Evolutionary conservation across 345 rosid genomes (phyloP).

Genomic region (Gossypium ekmanianum): DNA sequence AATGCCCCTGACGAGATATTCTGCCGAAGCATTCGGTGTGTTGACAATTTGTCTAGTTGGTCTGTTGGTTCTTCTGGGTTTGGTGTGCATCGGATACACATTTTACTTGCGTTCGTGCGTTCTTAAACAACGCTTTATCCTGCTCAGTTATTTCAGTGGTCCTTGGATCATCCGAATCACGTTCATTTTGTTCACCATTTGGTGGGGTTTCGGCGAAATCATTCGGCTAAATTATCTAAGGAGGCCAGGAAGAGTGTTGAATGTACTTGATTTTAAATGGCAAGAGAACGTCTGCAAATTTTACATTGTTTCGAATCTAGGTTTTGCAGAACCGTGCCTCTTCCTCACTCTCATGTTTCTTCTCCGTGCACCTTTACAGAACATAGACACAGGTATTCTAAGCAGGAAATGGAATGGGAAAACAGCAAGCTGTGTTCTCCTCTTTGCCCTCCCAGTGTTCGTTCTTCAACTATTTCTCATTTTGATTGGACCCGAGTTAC

Average conservation of each 20-base stretch:
- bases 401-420: slow-evolving; percentile 72
- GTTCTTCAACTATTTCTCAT: slow-evolving; percentile 74
- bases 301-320: slow-evolving; percentile 86
- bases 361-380: slow-evolving; percentile 82
- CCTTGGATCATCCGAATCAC: slow-evolving; percentile 87
- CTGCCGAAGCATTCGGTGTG: slow-evolving; percentile 98
- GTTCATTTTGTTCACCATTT: slow-evolving; percentile 58
- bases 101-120: slow-evolving; percentile 71
- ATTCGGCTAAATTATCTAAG: slow-evolving; percentile 69
- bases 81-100: slow-evolving; percentile 78
- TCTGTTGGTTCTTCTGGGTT: slow-evolving; percentile 63
- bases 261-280: slow-evolving; percentile 64
- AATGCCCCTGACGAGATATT: slow-evolving; percentile 95
- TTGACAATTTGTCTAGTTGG: slow-evolving; percentile 85
- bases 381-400: slow-evolving; percentile 61
- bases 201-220: slow-evolving; percentile 95
- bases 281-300: slow-evolving; percentile 85
- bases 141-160: slow-evolving; percentile 72
- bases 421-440: slow-evolving; percentile 57
- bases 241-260: slow-evolving; percentile 49
- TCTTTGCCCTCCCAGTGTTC: slow-evolving; percentile 74
- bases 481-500: slow-evolving; percentile 61
- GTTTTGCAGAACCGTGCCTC: slow-evolving; percentile 97
- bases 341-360: slow-evolving; percentile 82
- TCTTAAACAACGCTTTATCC: slow-evolving; percentile 46